Conservation (phyloP, 2,329 filamentous ascomycete species). For the Talaromyces sp. region DNA sequence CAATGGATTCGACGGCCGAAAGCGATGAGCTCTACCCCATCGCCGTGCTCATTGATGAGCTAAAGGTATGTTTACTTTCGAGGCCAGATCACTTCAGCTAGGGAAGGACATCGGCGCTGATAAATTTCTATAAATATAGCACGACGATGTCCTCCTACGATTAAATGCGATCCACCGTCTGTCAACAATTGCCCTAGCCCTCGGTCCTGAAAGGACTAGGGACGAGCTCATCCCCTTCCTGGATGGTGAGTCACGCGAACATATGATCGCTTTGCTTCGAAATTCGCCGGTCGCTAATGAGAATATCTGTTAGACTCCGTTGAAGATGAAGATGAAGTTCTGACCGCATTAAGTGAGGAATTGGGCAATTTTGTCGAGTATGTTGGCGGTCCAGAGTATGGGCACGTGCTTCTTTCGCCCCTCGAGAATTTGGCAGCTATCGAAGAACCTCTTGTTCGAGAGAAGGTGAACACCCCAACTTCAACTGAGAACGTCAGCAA, state of each 20-base stretch:
- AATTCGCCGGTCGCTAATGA: constrained; percentile 4
- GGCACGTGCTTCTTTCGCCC: constrained; percentile 92
- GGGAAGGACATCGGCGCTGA: neutral
- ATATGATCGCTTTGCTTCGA: neutral
- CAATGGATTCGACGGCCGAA: constrained; percentile 87
- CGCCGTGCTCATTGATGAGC: constrained; percentile 98
- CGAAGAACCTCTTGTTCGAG: constrained; percentile 93
- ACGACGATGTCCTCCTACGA: constrained; percentile 96
- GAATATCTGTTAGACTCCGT: constrained; percentile 72
- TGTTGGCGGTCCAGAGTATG: constrained; percentile 88
- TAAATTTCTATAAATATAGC: constrained; percentile 51
- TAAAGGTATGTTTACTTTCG: constrained; percentile 68
- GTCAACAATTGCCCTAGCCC: constrained; percentile 93
- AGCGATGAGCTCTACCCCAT: constrained; percentile 99
- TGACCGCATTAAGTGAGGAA: constrained; percentile 95
- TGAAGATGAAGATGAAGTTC: constrained; percentile 97
- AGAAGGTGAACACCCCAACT: constrained; percentile 67
- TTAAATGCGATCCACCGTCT: constrained; percentile 98
- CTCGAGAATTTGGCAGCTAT: constrained; percentile 97
- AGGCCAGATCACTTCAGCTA: neutral
- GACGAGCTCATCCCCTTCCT: constrained; percentile 99
- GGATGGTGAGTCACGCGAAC: constrained; percentile 68
- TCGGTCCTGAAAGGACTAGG: constrained; percentile 92
- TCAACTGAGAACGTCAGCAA: constrained; percentile 13
- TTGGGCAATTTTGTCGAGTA: constrained; percentile 96